These are phyloP conservation scores for Russula griseocarnosa DNA, from an alignment of 768 basidiomycete species.

Conservation along the genomic window DNA sequence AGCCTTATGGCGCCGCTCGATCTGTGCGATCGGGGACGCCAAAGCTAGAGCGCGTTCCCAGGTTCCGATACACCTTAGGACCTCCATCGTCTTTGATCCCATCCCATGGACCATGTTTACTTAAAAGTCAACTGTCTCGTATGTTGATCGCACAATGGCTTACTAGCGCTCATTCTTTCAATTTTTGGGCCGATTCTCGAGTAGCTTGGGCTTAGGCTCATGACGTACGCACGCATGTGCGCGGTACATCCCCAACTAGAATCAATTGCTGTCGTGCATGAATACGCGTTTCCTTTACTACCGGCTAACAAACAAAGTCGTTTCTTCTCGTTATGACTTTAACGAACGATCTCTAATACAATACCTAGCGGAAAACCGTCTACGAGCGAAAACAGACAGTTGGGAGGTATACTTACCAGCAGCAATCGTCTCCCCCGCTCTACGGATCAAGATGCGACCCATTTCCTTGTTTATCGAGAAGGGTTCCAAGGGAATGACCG, in stretches of 20 bases:
- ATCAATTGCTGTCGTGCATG: neutral
- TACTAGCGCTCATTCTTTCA: neutral
- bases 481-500: constrained; percentile 80
- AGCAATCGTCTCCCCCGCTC: constrained; percentile 91
- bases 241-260: neutral
- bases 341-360: constrained; percentile 17
- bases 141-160: neutral
- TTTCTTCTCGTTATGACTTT: neutral
- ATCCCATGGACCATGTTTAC: neutral
- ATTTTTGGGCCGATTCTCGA: neutral
- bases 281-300: neutral
- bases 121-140: neutral
- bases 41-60: neutral
- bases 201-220: neutral
- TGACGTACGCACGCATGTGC: neutral
- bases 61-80: neutral
- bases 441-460: constrained; percentile 84
- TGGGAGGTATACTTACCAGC: constrained; percentile 55
- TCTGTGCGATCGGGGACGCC: neutral
- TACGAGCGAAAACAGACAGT: neutral
- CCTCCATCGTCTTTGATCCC: neutral
- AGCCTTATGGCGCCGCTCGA: neutral
- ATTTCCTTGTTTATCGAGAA: constrained; percentile 90
- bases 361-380: constrained; percentile 10
- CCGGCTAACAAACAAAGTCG: neutral